phyloP scores from a whole-genome alignment of 148 eudicot species.

The Hydrangea macrophylla region DNA sequence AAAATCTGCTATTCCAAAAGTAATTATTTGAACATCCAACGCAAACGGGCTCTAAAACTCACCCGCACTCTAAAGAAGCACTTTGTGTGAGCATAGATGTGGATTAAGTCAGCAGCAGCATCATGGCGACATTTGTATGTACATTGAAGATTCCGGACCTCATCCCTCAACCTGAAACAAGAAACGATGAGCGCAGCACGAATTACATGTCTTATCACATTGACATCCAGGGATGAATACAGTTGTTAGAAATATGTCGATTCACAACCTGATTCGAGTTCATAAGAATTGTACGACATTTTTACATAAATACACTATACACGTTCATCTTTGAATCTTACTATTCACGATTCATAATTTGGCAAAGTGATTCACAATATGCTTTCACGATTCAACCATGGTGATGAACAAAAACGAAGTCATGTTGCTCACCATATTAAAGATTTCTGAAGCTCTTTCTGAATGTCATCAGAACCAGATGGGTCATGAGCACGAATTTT shows the following conservation, averaged over 20 bases:
- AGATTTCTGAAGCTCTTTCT: constrained; percentile 69
- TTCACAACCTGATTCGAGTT: no score
- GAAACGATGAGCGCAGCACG: constrained; percentile 1
- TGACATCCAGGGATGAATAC: constrained; percentile 7
- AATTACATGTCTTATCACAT: neutral
- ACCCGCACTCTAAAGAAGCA: constrained; percentile 70
- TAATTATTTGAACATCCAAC: no score
- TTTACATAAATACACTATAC: no score
- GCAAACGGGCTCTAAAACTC: constrained; percentile 20
- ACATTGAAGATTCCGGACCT: constrained; percentile 86
- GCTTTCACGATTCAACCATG: no score
- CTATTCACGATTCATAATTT: no score
- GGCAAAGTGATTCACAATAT: no score
- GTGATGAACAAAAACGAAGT: neutral
- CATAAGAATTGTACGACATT: no score
- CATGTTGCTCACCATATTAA: constrained; percentile 64
- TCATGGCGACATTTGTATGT: constrained; percentile 83
- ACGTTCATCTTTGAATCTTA: no score
- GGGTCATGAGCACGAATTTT: constrained; percentile 78
- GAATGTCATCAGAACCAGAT: constrained; percentile 56
- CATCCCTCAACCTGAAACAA: constrained; percentile 82
- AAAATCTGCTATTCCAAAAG: no score
- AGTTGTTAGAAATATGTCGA: no score
- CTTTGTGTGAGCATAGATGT: constrained; percentile 88
- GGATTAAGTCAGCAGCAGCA: constrained; percentile 98